phyloP scores from a whole-genome alignment of 2,329 filamentous ascomycete genomes.

The Ophiognomonia clavigignenti-juglandacearum region DNA sequence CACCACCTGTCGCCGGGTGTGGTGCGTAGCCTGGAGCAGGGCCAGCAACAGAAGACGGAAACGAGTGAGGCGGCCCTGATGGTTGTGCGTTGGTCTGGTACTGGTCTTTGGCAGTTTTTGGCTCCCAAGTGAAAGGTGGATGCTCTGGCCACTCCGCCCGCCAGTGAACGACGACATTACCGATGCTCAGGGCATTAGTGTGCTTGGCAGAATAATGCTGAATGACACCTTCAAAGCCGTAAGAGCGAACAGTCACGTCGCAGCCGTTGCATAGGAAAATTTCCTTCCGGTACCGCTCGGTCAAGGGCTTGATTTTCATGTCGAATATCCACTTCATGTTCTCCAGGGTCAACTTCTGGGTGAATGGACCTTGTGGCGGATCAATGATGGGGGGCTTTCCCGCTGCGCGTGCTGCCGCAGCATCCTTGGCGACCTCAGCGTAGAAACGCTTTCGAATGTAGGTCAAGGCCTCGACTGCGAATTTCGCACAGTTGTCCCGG shows the following conservation, averaged over 20 bases:
- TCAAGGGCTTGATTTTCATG: slow-evolving; percentile 66
- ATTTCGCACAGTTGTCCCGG: slow-evolving; percentile 59
- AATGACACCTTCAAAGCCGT: slow-evolving; percentile 72
- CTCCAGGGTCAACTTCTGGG: slow-evolving; percentile 65
- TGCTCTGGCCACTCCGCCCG: slow-evolving; percentile 73
- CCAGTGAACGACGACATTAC: slow-evolving; percentile 73
- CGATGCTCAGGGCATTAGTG: slow-evolving; percentile 62
- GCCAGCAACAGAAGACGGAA: slow-evolving; percentile 19
- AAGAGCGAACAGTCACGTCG: slow-evolving; percentile 59
- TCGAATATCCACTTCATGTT: slow-evolving; percentile 87
- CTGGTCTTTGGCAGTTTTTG: slow-evolving; percentile 32
- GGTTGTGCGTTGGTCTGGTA: slow-evolving; percentile 17
- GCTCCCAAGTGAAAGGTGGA: slow-evolving; percentile 66
- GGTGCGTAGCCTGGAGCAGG: slow-evolving; percentile 28
- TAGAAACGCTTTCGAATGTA: slow-evolving; percentile 65
- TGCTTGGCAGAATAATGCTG: slow-evolving; percentile 85
- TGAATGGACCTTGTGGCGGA: slow-evolving; percentile 48
- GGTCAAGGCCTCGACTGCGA: slow-evolving; percentile 68
- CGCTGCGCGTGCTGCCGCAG: slow-evolving; percentile 39
- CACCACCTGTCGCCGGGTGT: slow-evolving; percentile 15
- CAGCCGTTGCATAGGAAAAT: slow-evolving; percentile 73
- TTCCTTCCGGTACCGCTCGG: slow-evolving; percentile 62
- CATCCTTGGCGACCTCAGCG: slow-evolving; percentile 50
- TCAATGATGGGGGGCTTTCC: slow-evolving; percentile 41
- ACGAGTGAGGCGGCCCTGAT: slow-evolving; percentile 14